Percentiles rank a stretch among this genome's conserved stretches.
phyloP scores from a whole-genome alignment of 148 eudicot genomes.

The Cornus controversa region DNA sequence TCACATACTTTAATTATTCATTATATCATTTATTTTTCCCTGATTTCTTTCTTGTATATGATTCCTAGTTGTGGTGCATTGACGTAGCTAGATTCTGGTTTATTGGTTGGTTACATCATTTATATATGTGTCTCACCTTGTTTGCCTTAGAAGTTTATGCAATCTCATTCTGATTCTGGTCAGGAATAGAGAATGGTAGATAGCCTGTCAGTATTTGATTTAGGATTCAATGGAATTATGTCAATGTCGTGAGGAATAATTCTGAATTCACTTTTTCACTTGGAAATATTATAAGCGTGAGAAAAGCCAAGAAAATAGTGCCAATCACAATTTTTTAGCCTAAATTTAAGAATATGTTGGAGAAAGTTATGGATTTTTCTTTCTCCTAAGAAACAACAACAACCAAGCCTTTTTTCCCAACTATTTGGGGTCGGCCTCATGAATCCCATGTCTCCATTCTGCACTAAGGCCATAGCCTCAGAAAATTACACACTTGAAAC shows the following conservation, averaged over 20 bases:
- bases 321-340: background rate
- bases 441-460: no score
- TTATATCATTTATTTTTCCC: no score
- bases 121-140: no score
- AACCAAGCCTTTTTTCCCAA: no score
- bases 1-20: no score
- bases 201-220: background rate
- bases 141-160: background rate
- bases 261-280: background rate
- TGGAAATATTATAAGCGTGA: background rate
- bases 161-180: background rate
- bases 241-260: background rate
- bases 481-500: no score
- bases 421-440: no score
- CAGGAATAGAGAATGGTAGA: background rate
- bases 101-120: no score
- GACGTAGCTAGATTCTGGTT: background rate
- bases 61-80: background rate
- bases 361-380: background rate
- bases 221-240: background rate
- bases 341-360: background rate
- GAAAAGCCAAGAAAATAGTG: background rate
- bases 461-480: no score
- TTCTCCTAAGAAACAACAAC: no score
- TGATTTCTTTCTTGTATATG: background rate